Base-by-base conservation (phyloP, 1,284 basidiomycete genomes). In the Vanrija pseudolonga region DNA sequence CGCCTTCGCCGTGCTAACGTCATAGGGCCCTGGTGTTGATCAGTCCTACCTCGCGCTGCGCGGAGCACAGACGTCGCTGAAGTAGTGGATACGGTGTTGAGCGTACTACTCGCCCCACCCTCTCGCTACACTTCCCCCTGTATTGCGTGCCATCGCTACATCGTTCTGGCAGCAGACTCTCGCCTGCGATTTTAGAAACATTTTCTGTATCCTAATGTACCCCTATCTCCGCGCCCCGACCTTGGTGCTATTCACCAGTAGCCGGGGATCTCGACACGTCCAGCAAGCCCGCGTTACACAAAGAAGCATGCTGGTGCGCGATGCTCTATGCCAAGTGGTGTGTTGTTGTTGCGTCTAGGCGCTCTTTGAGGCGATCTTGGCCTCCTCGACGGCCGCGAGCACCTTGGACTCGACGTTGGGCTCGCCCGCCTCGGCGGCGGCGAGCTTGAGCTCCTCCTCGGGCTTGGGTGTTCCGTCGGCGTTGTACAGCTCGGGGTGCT, bases 21-120 rank as follows among this genome's bases (percentile, higher is more conserved):
- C 26, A 17, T 53, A 74, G 72, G 75, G 75, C 24, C 74, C 73
- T 0, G 75, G 75, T 11, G 69, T 69, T 18, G 75, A 77, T 60
- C 75, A 77, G 51, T 66, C 72, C 7, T 77, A 77, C 58, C 60
- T 77, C 42, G 61, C 72, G 22, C 47, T 77, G 7, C 61, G 75
- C 14, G 65, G 66, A 4, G 75, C 75, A 15, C 73, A 76, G 57
- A 74, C 71, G 5, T 66, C 68, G 8, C 63, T 75, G 49, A 74
- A 74, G 62, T 75, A 53, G 41, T 20, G 22, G 37, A 15, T 12
- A 15, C 2, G 7, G 11, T 12, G 32, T 32, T n/a, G n/a, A n/a
- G n/a, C n/a, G n/a, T n/a, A n/a, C n/a, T n/a, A n/a, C 32, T 32
- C 26, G 26, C 7, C 26, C 51, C 3, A 46, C 20, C 24, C 24